phyloP scores from a whole-genome alignment of 495 filamentous ascomycete species.

The Neurospora sp. region DNA sequence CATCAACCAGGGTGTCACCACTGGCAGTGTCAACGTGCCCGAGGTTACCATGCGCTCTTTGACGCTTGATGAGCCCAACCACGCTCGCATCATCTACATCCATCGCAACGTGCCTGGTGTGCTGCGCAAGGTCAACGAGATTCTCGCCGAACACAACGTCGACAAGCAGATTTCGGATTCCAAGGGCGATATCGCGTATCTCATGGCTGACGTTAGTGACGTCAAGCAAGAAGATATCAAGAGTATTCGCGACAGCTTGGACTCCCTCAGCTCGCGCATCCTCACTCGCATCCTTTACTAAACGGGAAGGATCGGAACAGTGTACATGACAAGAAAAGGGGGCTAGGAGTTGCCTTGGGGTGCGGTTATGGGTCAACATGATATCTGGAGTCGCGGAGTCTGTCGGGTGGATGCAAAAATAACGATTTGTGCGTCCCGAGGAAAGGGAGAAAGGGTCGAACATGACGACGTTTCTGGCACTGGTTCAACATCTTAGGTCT shows the following conservation, averaged over 20 bases:
- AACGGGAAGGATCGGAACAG: conserved; percentile 9
- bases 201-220: conserved; percentile 95
- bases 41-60: conserved; percentile 81
- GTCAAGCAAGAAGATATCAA: conserved; percentile 74
- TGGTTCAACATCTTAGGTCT: neutral
- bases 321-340: neutral
- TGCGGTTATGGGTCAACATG: conserved; percentile 1
- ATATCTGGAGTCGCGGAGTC: conserved; percentile 14
- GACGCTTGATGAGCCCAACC: conserved; percentile 77
- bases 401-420: conserved; percentile 3
- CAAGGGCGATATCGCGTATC: conserved; percentile 86
- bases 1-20: conserved; percentile 83
- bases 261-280: conserved; percentile 72
- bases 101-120: conserved; percentile 95
- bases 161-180: conserved; percentile 97
- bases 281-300: conserved; percentile 84
- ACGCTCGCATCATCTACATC: conserved; percentile 89
- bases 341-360: neutral
- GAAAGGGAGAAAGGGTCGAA: neutral
- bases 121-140: conserved; percentile 82
- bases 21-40: conserved; percentile 91
- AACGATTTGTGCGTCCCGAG: conserved; percentile 4
- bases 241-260: conserved; percentile 71
- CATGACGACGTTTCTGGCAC: neutral
- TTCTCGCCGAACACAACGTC: conserved; percentile 90